These are phyloP conservation scores for Colletotrichum sublineola DNA, from an alignment of 2,329 filamentous ascomycete species.

Conservation along the genomic window DNA sequence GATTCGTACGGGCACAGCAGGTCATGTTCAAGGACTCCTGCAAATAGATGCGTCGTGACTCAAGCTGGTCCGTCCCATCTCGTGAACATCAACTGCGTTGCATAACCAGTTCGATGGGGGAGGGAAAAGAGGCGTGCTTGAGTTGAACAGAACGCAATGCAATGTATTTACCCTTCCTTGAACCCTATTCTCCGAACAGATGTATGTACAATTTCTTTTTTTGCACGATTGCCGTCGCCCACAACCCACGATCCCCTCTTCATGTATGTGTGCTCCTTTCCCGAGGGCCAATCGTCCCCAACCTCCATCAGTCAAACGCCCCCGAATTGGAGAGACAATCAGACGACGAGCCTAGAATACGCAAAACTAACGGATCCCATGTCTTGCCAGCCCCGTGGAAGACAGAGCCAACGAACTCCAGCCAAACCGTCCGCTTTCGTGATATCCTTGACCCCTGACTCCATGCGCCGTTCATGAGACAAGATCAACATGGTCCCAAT, in stretches of 20 bases:
- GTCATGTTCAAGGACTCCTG: background rate
- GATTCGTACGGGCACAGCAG: background rate
- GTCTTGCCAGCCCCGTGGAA: constrained; percentile 35
- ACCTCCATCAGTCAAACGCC: constrained; percentile 16
- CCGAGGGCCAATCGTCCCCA: constrained; percentile 8
- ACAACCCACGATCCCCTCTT: background rate
- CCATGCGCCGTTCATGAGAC: constrained; percentile 58
- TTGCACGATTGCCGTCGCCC: constrained; percentile 45
- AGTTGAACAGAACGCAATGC: constrained; percentile 42
- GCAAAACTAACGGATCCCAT: constrained; percentile 22
- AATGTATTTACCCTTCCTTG: constrained; percentile 48
- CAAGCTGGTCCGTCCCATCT: no score
- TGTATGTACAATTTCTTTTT: constrained; percentile 59
- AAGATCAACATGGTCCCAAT: constrained; percentile 41
- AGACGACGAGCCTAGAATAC: constrained; percentile 23
- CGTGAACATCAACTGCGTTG: background rate
- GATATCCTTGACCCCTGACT: constrained; percentile 53
- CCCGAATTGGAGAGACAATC: constrained; percentile 4
- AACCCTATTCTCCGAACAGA: constrained; percentile 53
- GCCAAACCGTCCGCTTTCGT: constrained; percentile 53
- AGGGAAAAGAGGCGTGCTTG: background rate
- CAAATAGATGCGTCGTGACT: background rate
- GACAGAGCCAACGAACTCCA: constrained; percentile 51
- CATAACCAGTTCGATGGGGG: background rate
- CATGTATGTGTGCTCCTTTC: constrained; percentile 19